Evolutionary conservation across 306 rosid species (phyloP), one percentile per base, ranked within the genome.

Genomic region (Myrica gale): DNA sequence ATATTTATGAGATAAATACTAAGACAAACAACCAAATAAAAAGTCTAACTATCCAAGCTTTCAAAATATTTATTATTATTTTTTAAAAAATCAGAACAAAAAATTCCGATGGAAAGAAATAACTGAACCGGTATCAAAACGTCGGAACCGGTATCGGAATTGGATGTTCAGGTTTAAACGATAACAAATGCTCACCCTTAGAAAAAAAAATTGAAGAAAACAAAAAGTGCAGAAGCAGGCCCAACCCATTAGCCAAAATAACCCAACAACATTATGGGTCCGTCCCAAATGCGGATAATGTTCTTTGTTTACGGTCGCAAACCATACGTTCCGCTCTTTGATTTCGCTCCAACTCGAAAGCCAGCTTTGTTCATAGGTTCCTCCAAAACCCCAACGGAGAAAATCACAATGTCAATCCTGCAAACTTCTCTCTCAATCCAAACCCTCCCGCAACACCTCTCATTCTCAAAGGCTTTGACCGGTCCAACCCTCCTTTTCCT

Each of bases 391-490:
- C 39, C 15, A 13, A 21, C 57, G 6, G 13, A 56, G 37, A 11
- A 23, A 23, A 60, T 3, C 32, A 26, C n/a, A 23, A 70, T 78
- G 76, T n/a, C 76, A 5, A 58, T 79, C 26, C 13, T 76, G 53
- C 71, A 55, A 66, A 84, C 79, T 78, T 62, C 76, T 3, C 21
- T 82, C 66, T 61, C 81, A 51, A 62, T 79, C 26, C 70, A 42
- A 66, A 16, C 70, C 16, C 53, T 48, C 53, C 16, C 53, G 16
- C 53, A 48, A 10, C 53, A 48, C 5, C 74, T 89, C 44, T 76
- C 85, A 1, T 89, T 87, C 78, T 84, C 91, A 37, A 76, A 46
- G 16, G 55, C 84, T 63, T 68, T 89, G 37, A 55, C 75, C 17
- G 62, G 70, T 75, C 73, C 85, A 53, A 81, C 74, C 62, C 81